A percentile compares a stretch with the other conserved stretches of the same genome.
Evolutionary conservation across 148 eudicot species (phyloP).

Genomic region (Fagopyrum esculentum): DNA sequence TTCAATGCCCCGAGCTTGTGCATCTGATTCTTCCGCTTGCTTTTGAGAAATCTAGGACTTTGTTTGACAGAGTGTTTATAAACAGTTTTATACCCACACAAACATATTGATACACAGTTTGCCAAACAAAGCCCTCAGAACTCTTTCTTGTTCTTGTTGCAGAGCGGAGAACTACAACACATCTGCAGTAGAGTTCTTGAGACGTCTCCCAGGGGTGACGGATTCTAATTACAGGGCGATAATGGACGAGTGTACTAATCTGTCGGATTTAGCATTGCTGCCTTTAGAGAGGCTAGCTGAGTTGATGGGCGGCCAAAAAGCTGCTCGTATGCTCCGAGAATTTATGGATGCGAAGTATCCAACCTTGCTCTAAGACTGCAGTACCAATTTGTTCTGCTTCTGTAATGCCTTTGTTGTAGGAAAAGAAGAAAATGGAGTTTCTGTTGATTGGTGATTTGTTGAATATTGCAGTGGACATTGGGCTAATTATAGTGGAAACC

Average conservation of each 20-base stretch:
- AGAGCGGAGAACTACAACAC: slow-evolving; percentile 99
- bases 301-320: slow-evolving; percentile 91
- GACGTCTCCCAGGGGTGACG: slow-evolving; percentile 93
- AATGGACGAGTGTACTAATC: slow-evolving; percentile 75
- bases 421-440: neutral
- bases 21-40: too few species aligned
- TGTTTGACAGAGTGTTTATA: too few species aligned
- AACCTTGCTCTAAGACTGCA: slow-evolving; percentile 43
- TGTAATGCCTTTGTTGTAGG: neutral
- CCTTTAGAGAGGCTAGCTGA: slow-evolving; percentile 74
- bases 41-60: too few species aligned
- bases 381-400: neutral
- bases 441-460: too few species aligned
- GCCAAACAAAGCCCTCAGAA: too few species aligned
- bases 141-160: neutral
- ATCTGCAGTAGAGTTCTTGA: slow-evolving; percentile 83
- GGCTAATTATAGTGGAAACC: too few species aligned
- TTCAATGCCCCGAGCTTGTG: too few species aligned
- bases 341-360: slow-evolving; percentile 99
- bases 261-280: slow-evolving; percentile 77
- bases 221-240: slow-evolving; percentile 89
- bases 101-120: too few species aligned
- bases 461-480: too few species aligned
- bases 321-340: slow-evolving; percentile 81
- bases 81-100: too few species aligned